Percentiles rank a stretch among this genome's conserved stretches.
phyloP scores from a whole-genome alignment of 2,329 filamentous ascomycete species.

The Exutisphaerella laricina region DNA sequence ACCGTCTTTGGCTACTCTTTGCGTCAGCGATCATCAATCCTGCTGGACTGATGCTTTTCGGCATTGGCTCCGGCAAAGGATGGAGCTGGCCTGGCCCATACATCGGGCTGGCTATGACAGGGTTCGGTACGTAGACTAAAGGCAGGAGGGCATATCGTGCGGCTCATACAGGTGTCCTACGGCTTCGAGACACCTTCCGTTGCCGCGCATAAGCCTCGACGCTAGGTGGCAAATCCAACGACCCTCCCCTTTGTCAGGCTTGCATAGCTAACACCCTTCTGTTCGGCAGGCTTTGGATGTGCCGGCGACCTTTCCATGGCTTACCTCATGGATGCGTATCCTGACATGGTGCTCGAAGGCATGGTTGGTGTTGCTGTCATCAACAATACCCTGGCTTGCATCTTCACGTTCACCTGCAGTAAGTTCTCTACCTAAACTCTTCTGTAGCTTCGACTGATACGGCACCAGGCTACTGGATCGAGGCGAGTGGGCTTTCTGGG shows the following conservation, averaged over 20 bases:
- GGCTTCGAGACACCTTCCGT: too few relatives aligned
- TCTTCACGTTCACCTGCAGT: conserved; percentile 47
- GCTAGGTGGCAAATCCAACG: too few relatives aligned
- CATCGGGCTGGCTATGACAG: conserved; percentile 52
- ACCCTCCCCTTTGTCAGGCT: too few relatives aligned
- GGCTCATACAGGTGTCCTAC: too few relatives aligned
- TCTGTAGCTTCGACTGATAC: background rate
- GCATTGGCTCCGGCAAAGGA: conserved; percentile 47
- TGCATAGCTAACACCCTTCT: too few relatives aligned
- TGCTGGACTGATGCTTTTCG: conserved; percentile 49
- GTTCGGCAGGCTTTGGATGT: conserved; percentile 55
- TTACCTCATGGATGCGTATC: conserved; percentile 53
- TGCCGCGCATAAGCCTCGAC: too few relatives aligned
- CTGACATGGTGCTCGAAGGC: conserved; percentile 53
- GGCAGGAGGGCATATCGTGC: too few relatives aligned
- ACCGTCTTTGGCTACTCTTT: conserved; percentile 49
- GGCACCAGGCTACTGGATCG: conserved; percentile 40
- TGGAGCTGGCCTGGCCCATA: conserved; percentile 52
- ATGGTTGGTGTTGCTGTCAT: conserved; percentile 56
- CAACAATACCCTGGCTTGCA: conserved; percentile 51
- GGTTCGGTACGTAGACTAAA: too few relatives aligned
- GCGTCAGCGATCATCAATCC: conserved; percentile 48
- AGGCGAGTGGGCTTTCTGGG: conserved; percentile 41
- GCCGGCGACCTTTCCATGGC: conserved; percentile 50
- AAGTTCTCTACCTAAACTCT: conserved; percentile 5